phyloP scores from a whole-genome alignment of 2,329 filamentous ascomycete genomes.

The Colletotrichum sp. region DNA sequence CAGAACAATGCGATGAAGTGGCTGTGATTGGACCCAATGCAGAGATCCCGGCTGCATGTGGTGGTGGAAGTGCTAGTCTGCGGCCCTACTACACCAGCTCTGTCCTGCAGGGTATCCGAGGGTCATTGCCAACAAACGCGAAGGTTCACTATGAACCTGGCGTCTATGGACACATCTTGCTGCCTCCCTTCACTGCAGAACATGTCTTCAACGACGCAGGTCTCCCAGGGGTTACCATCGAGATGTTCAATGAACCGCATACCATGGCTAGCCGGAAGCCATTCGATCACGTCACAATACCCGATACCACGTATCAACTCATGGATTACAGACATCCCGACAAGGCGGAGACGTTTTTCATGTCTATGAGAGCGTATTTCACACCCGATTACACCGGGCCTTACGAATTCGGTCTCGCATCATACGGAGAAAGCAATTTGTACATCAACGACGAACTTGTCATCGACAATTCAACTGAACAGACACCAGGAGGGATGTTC shows the following conservation, averaged over 20 bases:
- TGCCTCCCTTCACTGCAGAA: slow-evolving; percentile 59
- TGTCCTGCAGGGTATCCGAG: slow-evolving; percentile 72
- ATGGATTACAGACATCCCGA: slow-evolving; percentile 58
- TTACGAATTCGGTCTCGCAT: slow-evolving; percentile 69
- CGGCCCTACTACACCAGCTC: slow-evolving; percentile 71
- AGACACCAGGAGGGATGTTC: slow-evolving; percentile 66
- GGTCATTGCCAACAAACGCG: slow-evolving; percentile 47
- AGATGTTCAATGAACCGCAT: slow-evolving; percentile 65
- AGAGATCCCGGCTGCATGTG: slow-evolving; percentile 61
- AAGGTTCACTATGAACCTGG: slow-evolving; percentile 56
- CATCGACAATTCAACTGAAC: slow-evolving; percentile 70
- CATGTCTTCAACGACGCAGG: slow-evolving; percentile 57
- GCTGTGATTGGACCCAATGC: slow-evolving; percentile 63
- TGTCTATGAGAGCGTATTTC: slow-evolving; percentile 64
- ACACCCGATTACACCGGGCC: slow-evolving; percentile 63
- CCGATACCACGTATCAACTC: slow-evolving; percentile 54
- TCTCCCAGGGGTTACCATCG: slow-evolving; percentile 65
- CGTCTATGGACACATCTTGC: slow-evolving; percentile 67
- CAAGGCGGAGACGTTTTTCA: slow-evolving; percentile 58
- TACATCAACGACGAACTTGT: slow-evolving; percentile 67
- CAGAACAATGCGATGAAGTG: slow-evolving; percentile 50
- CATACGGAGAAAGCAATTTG: slow-evolving; percentile 67
- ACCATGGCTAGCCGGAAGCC: slow-evolving; percentile 47
- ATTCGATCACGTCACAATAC: slow-evolving; percentile 53
- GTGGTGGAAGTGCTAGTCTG: slow-evolving; percentile 70